phyloP scores from a whole-genome alignment of 2,329 filamentous ascomycete species.

The Aspergillus carbonarius region DNA sequence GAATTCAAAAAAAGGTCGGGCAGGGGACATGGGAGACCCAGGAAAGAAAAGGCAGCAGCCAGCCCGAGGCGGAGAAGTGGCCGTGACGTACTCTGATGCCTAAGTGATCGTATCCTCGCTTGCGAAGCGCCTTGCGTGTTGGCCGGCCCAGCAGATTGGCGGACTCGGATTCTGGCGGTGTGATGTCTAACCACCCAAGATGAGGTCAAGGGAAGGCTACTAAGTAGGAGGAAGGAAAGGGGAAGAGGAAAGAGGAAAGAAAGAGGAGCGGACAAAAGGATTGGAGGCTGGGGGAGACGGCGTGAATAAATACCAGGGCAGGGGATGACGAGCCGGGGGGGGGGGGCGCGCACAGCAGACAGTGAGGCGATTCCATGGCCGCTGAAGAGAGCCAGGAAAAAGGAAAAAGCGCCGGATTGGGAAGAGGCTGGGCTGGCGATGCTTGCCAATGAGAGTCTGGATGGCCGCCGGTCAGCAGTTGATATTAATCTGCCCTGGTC shows the following conservation, averaged over 20 bases:
- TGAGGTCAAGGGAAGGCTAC: background rate
- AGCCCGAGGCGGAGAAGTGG: background rate
- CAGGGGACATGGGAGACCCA: background rate
- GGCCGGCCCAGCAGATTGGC: constrained; percentile 4
- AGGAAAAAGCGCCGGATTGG: too few species aligned
- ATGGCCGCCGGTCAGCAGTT: too few species aligned
- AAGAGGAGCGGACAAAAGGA: background rate
- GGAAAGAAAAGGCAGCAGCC: background rate
- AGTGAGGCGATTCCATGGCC: too few species aligned
- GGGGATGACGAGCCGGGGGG: too few species aligned
- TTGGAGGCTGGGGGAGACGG: background rate
- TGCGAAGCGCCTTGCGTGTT: constrained; percentile 11
- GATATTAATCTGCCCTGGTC: too few species aligned
- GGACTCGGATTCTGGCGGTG: constrained; percentile 10
- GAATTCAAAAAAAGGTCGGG: background rate
- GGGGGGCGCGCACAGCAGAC: too few species aligned
- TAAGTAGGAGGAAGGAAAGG: background rate
- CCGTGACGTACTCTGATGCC: constrained; percentile 1
- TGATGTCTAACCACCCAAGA: background rate
- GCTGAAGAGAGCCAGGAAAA: too few species aligned
- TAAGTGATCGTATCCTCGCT: constrained; percentile 2
- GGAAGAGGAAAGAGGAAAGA: background rate
- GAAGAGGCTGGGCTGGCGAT: too few species aligned
- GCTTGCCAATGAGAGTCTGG: too few species aligned
- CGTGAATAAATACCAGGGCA: background rate